Evolutionary conservation across 345 rosid species (phyloP).

Genomic region (Camelina hispida): DNA sequence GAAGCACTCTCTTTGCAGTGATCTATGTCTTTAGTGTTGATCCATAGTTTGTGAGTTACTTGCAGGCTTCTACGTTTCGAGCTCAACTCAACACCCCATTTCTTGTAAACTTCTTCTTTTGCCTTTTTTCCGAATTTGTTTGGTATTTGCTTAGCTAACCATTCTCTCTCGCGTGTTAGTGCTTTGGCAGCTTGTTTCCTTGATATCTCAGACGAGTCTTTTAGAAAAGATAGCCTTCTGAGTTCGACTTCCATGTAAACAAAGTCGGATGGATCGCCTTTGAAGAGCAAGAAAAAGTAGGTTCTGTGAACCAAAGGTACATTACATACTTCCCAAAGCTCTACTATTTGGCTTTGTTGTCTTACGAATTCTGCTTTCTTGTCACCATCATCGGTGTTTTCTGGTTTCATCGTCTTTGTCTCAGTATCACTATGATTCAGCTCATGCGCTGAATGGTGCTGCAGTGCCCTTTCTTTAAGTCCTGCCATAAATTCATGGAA

Average conservation of each 20-base stretch:
- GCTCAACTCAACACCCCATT: conserved; percentile 61
- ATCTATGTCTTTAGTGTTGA: conserved; percentile 50
- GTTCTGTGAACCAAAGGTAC: conserved; percentile 79
- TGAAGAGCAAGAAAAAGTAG: conserved; percentile 76
- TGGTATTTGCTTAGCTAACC: conserved; percentile 60
- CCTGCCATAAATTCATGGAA: conserved; percentile 42
- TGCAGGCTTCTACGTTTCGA: conserved; percentile 76
- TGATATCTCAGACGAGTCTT: conserved; percentile 40
- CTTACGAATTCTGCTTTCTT: conserved; percentile 55
- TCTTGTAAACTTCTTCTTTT: conserved; percentile 57
- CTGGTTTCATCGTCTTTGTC: conserved; percentile 3
- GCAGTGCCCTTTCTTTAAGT: conserved; percentile 23
- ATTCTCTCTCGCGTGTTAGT: conserved; percentile 63
- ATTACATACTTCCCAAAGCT: conserved; percentile 67
- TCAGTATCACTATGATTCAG: conserved; percentile 18
- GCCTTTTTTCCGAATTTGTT: conserved; percentile 57
- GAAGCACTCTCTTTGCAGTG: conserved; percentile 65
- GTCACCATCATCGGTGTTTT: not conserved
- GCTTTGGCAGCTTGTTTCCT: conserved; percentile 49
- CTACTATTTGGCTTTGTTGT: conserved; percentile 62
- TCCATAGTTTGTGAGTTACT: conserved; percentile 58
- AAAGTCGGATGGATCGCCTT: conserved; percentile 77
- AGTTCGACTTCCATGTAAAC: conserved; percentile 83
- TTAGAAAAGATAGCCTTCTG: conserved; percentile 70
- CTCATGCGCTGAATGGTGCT: conserved; percentile 27